phyloP scores from a whole-genome alignment of 78 protist species.

The Isochrysis galbana region DNA sequence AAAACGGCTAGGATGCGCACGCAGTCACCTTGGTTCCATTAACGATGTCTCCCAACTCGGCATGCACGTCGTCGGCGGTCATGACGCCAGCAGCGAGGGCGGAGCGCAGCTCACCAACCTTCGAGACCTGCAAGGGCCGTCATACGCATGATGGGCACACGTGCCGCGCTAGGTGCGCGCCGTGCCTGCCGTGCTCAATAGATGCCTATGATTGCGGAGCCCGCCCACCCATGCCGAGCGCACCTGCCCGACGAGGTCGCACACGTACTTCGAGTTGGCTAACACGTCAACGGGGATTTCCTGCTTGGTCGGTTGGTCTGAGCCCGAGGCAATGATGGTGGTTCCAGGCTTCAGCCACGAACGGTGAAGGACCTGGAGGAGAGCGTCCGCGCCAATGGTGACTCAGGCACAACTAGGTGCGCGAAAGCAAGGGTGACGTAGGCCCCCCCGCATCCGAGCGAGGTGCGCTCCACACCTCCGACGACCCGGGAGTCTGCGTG shows the following conservation, averaged over 20 bases:
- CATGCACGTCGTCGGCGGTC: constrained; percentile 32
- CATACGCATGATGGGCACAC: no score
- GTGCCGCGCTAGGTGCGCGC: no score
- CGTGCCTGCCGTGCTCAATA: no score
- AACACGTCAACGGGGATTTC: constrained; percentile 10
- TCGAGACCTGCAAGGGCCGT: no score
- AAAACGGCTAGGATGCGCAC: no score
- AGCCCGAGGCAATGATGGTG: constrained; percentile 21
- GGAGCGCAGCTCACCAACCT: constrained; percentile 33
- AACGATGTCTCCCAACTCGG: constrained; percentile 42
- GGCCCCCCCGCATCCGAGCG: no score
- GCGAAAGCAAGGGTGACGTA: no score
- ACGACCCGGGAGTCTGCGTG: constrained; percentile 21
- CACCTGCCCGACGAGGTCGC: neutral
- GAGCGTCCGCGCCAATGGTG: no score
- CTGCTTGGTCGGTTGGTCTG: constrained; percentile 25
- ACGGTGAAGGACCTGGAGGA: neutral
- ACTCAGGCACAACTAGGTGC: no score
- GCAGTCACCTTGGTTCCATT: constrained; percentile 36
- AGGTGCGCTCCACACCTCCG: no score
- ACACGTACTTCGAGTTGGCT: neutral
- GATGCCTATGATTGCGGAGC: no score
- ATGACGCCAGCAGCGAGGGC: constrained; percentile 28
- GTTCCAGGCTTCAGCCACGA: neutral
- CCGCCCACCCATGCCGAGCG: no score